Base-by-base conservation (phyloP, 2,329 filamentous ascomycete species). In the Cylindrodendrum hubeiense region DNA sequence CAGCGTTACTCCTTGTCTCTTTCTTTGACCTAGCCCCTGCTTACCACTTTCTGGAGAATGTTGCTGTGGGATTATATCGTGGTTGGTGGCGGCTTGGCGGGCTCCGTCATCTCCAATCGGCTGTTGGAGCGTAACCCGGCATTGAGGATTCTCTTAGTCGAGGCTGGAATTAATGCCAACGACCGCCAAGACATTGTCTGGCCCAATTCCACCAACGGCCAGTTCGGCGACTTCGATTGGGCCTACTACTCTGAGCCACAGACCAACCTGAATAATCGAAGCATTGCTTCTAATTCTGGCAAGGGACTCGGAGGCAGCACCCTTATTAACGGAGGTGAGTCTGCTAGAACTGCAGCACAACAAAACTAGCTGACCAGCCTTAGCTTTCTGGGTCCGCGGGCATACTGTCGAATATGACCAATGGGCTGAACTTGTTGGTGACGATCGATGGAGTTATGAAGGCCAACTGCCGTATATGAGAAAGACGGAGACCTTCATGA, bases 391-490 rank as follows among this genome's bases (percentile, higher is more conserved):
- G 76, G 79, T 80, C n/a, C 81, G 83, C 39, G 83, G 83, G 4
- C 78, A 78, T 26, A 73, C 74, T 8, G 72, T 74, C 15, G 83
- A 85, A 67, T 86, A 83, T 65, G 78, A 86, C 41, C 74, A 78
- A 28, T 86, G 83, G 84, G 49, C 69, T 34, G 39, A 74, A 19
- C 26, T 67, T 24, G 62, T 74, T 26, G 46, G 43, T 4, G 83
- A 86, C 61, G 33, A 77, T 2, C 71, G 76, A 12, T 88, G 84
- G 81, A 79, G 78, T 59, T 84, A 82, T 49, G 73, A 83, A 5
- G 78, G 78, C 8, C 76, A 86, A 37, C 37, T 62, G 24, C 59
- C 51, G 5, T 62, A 62, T 33, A 62, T 62, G 59, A 43, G 34
- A 21, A 62, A 44, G 22, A 55, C 51, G 4, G 59, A 62, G 24